Percentiles rank a stretch among this genome's conserved stretches.
phyloP scores from a whole-genome alignment of 1,284 basidiomycete species.

The Sporisorium scitamineum region DNA sequence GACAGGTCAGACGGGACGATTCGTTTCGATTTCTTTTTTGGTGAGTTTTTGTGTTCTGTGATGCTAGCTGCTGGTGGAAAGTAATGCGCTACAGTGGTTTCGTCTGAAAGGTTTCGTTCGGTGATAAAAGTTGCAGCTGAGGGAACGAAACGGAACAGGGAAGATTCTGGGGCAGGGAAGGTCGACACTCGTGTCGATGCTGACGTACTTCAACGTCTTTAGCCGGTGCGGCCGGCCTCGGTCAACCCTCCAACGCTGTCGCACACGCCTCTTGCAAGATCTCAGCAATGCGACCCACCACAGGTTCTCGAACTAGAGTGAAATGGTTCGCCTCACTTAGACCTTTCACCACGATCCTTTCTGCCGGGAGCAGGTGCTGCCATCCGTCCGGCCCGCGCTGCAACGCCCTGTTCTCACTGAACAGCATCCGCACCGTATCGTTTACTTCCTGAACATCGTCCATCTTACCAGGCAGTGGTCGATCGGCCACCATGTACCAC shows the following conservation, averaged over 20 bases:
- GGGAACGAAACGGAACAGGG: no score
- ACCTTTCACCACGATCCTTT: conserved; percentile 8
- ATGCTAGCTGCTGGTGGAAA: not conserved
- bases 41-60: no score
- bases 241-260: not conserved
- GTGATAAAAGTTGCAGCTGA: no score
- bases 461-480: conserved; percentile 20
- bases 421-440: conserved; percentile 45
- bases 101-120: no score
- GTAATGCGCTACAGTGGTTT: no score
- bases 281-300: not conserved
- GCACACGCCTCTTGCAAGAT: not conserved
- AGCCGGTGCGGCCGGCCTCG: not conserved
- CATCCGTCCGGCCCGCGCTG: conserved; percentile 35
- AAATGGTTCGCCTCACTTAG: conserved; percentile 41
- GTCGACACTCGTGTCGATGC: not conserved
- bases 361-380: conserved; percentile 17
- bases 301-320: conserved; percentile 30
- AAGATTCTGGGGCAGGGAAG: no score
- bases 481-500: conserved; percentile 33
- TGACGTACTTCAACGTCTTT: no score
- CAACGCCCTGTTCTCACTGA: conserved; percentile 5
- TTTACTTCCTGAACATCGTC: conserved; percentile 35
- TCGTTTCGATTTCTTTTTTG: no score
- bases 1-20: no score